phyloP scores from a whole-genome alignment of 2,329 filamentous ascomycete genomes.

The Dothideomycetidae sp. region DNA sequence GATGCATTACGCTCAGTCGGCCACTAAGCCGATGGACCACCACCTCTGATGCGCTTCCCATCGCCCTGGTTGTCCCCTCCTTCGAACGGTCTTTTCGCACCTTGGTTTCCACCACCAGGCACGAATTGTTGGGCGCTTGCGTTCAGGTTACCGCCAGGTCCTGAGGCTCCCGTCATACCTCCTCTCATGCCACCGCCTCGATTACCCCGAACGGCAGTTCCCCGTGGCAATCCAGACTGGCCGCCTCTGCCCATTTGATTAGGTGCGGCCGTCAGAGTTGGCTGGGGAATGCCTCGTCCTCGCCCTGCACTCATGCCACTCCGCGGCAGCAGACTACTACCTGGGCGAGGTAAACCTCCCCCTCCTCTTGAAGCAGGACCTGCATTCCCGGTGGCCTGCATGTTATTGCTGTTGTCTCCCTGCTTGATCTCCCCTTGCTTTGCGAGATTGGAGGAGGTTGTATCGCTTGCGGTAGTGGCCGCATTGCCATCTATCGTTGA shows the following conservation, averaged over 20 bases:
- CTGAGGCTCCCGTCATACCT: constrained; percentile 13
- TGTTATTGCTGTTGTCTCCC: constrained; percentile 10
- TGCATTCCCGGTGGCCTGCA: constrained; percentile 9
- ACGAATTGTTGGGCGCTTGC: constrained; percentile 23
- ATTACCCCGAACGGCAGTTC: constrained; percentile 12
- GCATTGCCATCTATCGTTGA: constrained; percentile 15
- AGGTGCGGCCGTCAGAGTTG: constrained; percentile 2
- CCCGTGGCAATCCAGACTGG: constrained; percentile 10
- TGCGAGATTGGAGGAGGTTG: constrained; percentile 11
- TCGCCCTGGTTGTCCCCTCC: constrained; percentile 18
- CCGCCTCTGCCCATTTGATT: constrained; percentile 4
- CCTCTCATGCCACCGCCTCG: constrained; percentile 15
- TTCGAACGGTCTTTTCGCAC: constrained; percentile 22
- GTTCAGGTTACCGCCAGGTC: constrained; percentile 20
- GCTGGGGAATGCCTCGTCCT: constrained; percentile 12
- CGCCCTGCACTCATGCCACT: constrained; percentile 13
- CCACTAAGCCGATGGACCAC: constrained; percentile 12
- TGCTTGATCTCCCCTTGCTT: constrained; percentile 1
- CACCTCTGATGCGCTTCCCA: constrained; percentile 20
- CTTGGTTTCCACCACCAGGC: constrained; percentile 21
- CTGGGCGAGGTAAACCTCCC: constrained; percentile 15
- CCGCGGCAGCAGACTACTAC: constrained; percentile 16
- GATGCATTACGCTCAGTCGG: no score
- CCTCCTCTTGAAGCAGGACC: constrained; percentile 14
- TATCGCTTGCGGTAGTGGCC: constrained; percentile 9